Evolutionary conservation across 2,329 filamentous ascomycete species (phyloP).

Genomic region (Fusarium sp.): DNA sequence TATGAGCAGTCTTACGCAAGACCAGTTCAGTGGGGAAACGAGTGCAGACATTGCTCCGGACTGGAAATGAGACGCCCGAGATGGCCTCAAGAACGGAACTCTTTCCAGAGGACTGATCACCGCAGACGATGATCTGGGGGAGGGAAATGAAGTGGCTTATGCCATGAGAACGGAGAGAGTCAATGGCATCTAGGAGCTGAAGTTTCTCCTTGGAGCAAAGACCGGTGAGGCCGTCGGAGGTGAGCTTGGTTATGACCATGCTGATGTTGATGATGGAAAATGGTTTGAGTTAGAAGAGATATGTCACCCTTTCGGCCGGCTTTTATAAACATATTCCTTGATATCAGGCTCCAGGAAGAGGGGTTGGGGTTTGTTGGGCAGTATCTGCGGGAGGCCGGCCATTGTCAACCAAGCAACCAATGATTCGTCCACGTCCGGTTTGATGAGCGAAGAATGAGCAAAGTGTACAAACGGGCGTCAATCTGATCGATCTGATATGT

Average conservation of each 20-base stretch:
- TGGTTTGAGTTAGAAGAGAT: background rate
- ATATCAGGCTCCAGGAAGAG: background rate
- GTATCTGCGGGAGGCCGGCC: slow-evolving; percentile 4
- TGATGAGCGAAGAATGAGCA: background rate
- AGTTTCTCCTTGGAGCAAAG: slow-evolving; percentile 35
- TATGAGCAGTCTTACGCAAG: slow-evolving; percentile 54
- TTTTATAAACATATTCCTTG: background rate
- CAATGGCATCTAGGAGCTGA: slow-evolving; percentile 50
- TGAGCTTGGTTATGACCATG: background rate
- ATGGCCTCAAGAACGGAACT: slow-evolving; percentile 74
- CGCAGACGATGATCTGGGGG: slow-evolving; percentile 65
- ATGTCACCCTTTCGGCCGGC: background rate
- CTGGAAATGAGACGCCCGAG: slow-evolving; percentile 69
- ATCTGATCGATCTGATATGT: background rate
- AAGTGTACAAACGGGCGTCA: background rate
- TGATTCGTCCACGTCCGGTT: background rate
- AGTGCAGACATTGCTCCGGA: slow-evolving; percentile 69
- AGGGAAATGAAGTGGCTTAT: slow-evolving; percentile 53
- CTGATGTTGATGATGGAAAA: background rate
- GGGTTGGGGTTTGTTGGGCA: slow-evolving; percentile 1
- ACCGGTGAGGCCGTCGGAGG: background rate
- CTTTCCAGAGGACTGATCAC: slow-evolving; percentile 73
- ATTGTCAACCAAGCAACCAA: background rate
- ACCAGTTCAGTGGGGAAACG: slow-evolving; percentile 72
- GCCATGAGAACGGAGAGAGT: slow-evolving; percentile 50